Evolutionary conservation across 2,329 filamentous ascomycete genomes (phyloP).

Genomic region (Pseudogymnoascus sp.): DNA sequence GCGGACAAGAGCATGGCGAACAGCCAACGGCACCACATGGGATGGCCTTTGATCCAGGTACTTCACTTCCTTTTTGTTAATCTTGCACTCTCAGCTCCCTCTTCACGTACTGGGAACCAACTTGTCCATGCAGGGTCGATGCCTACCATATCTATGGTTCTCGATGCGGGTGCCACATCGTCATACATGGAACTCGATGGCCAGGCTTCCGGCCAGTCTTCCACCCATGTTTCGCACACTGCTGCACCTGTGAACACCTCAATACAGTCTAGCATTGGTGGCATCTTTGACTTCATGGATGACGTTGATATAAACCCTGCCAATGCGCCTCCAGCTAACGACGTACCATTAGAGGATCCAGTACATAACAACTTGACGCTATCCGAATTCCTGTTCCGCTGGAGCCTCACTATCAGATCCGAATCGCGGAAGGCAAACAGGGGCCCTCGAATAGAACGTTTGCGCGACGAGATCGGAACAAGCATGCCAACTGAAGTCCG

Average conservation of each 20-base stretch:
- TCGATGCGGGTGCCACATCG: background rate
- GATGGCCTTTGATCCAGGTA: slow-evolving; percentile 22
- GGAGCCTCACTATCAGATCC: slow-evolving; percentile 26
- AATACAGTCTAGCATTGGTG: background rate
- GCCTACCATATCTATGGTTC: slow-evolving; percentile 5
- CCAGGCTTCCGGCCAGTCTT: background rate
- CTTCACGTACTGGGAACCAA: slow-evolving; percentile 4
- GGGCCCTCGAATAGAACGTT: slow-evolving; percentile 16
- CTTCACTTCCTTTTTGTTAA: slow-evolving; percentile 20
- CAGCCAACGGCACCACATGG: slow-evolving; percentile 17
- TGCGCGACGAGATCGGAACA: slow-evolving; percentile 16
- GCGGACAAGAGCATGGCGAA: slow-evolving; percentile 20
- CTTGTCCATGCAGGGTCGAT: slow-evolving; percentile 11
- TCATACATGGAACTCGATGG: background rate
- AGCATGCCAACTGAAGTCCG: slow-evolving; percentile 25
- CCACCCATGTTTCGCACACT: background rate
- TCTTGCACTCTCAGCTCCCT: slow-evolving; percentile 6
- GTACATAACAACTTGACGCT: slow-evolving; percentile 40
- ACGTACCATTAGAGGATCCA: slow-evolving; percentile 23
- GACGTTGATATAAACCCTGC: background rate
- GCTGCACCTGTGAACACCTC: background rate
- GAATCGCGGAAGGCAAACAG: slow-evolving; percentile 11
- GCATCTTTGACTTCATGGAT: background rate
- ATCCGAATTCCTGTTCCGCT: slow-evolving; percentile 41
- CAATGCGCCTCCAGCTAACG: slow-evolving; percentile 22